Evolutionary conservation across 176 grass and related monocot genomes (phyloP).

Genomic region (Juncus inflexus): DNA sequence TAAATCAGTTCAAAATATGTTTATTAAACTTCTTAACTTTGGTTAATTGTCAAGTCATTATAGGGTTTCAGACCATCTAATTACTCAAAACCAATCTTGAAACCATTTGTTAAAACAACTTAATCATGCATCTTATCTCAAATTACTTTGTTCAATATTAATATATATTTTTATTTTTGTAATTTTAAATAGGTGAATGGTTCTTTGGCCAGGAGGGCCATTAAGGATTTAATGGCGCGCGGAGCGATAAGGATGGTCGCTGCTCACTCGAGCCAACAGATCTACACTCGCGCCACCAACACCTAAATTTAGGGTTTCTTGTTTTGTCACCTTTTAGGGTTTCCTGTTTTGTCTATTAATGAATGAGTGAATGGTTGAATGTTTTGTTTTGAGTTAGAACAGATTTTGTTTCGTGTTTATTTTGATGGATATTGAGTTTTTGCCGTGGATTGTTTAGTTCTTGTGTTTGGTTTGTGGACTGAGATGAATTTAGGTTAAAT

Average conservation of each 20-base stretch:
- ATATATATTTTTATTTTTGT: too few relatives aligned
- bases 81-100: too few relatives aligned
- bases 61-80: too few relatives aligned
- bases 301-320: slow-evolving; percentile 19
- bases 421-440: slow-evolving; percentile 29
- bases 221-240: slow-evolving; percentile 40
- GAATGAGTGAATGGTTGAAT: slow-evolving; percentile 1
- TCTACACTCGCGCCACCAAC: slow-evolving; percentile 37
- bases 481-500: too few relatives aligned
- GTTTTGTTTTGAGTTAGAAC: slow-evolving; percentile 15
- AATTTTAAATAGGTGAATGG: slow-evolving; percentile 21
- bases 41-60: too few relatives aligned
- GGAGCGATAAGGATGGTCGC: slow-evolving; percentile 37
- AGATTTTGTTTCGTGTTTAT: slow-evolving; percentile 12
- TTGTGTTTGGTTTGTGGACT: too few relatives aligned
- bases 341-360: slow-evolving; percentile 15
- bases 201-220: slow-evolving; percentile 34
- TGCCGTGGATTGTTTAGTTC: slow-evolving; percentile 1
- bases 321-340: slow-evolving; percentile 11
- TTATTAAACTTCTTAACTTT: too few relatives aligned
- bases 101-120: too few relatives aligned
- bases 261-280: slow-evolving; percentile 34
- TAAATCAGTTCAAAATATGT: too few relatives aligned
- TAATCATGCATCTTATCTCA: too few relatives aligned
- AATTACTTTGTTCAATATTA: too few relatives aligned